Conservation (phyloP, 2,329 filamentous ascomycete species). For the Calonectria pseudoturangicola region DNA sequence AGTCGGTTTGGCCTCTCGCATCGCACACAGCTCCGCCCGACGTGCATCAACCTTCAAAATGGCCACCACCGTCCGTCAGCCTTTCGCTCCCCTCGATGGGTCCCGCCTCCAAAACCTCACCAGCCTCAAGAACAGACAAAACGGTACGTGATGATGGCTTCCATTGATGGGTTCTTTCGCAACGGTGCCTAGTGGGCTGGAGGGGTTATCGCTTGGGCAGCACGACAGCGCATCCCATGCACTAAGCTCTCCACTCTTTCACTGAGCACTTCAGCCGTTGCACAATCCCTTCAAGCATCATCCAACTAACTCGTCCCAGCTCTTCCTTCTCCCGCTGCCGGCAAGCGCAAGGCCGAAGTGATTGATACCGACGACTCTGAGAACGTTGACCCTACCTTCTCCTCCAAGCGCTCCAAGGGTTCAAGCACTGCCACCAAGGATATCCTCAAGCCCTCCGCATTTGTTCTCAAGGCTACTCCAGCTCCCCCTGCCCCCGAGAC, state of each 20-base stretch:
- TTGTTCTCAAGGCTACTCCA: constrained; percentile 65
- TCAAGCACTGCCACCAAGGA: constrained; percentile 65
- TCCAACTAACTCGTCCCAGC: constrained; percentile 59
- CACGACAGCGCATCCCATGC: constrained; percentile 31
- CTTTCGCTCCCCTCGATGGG: constrained; percentile 83
- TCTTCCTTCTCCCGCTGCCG: constrained; percentile 61
- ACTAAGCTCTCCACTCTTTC: constrained; percentile 34
- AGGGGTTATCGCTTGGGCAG: constrained; percentile 28
- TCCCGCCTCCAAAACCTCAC: constrained; percentile 82
- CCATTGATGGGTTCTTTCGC: constrained; percentile 3
- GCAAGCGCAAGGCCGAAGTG: constrained; percentile 76
- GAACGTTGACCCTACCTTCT: constrained; percentile 76
- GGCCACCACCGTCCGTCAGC: constrained; percentile 78
- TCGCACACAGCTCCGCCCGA: constrained; percentile 9
- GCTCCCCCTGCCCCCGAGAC: constrained; percentile 48
- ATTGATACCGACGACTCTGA: constrained; percentile 73
- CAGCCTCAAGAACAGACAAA: constrained; percentile 86
- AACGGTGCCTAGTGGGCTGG: constrained; percentile 15
- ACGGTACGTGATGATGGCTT: constrained; percentile 70
- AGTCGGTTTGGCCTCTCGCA: constrained; percentile 5
- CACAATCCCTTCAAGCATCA: constrained; percentile 22
- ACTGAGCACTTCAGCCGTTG: constrained; percentile 18
- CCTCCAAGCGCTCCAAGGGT: constrained; percentile 76
- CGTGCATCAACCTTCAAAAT: constrained; percentile 60
- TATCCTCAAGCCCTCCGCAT: constrained; percentile 69